These are phyloP conservation scores for Aspergillus flavus DNA, from an alignment of 2,329 filamentous ascomycete species.

Conservation along the genomic window DNA sequence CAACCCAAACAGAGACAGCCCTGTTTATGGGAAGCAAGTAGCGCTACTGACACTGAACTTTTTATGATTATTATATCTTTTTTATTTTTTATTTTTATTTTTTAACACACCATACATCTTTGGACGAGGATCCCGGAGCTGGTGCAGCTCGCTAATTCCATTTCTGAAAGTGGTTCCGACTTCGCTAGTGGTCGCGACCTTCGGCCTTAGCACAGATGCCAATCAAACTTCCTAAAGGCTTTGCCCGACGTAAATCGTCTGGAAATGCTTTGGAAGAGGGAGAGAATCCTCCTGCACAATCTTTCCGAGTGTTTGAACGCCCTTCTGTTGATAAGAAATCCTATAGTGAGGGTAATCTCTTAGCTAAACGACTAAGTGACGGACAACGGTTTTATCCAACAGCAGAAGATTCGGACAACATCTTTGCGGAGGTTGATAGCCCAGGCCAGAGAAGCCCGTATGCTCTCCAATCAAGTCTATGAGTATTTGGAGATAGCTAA, in stretches of 20 bases:
- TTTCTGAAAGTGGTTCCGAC: constrained; percentile 16
- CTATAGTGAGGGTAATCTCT: constrained; percentile 42
- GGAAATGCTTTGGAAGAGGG: constrained; percentile 56
- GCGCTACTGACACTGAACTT: constrained; percentile 13
- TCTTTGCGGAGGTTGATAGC: constrained; percentile 39
- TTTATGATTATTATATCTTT: neutral
- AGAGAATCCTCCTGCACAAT: constrained; percentile 43
- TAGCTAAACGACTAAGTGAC: constrained; percentile 37
- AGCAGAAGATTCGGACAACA: constrained; percentile 43
- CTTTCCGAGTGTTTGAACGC: constrained; percentile 59
- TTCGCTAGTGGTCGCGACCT: constrained; percentile 16
- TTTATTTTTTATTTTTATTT: constrained; percentile 1
- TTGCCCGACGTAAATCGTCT: constrained; percentile 58
- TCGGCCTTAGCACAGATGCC: constrained; percentile 45
- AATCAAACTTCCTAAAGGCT: constrained; percentile 58
- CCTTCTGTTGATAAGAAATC: constrained; percentile 48
- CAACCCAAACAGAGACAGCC: constrained; percentile 13
- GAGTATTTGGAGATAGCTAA: constrained; percentile 21
- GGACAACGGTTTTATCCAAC: constrained; percentile 39
- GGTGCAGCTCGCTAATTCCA: constrained; percentile 15
- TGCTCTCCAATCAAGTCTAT: constrained; percentile 20
- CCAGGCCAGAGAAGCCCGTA: constrained; percentile 42
- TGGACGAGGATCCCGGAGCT: constrained; percentile 12
- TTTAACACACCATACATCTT: neutral
- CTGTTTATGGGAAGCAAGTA: constrained; percentile 23